Conservation (phyloP, 768 basidiomycete species). For the Boletus reticulatus region DNA sequence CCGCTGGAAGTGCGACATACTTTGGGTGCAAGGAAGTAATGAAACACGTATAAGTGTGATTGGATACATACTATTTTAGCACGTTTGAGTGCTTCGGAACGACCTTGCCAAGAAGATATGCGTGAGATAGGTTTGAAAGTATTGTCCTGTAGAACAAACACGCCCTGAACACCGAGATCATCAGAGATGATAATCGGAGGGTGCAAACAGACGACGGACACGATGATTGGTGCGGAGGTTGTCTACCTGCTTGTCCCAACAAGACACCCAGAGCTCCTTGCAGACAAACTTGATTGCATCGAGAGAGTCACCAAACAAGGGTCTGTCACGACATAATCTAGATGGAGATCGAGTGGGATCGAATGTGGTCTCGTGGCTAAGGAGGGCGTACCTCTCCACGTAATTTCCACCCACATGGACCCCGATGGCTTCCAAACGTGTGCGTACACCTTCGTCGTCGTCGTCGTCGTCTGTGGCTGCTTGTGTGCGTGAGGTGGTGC, state of each 20-base stretch:
- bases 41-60: background rate
- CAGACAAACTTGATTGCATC: constrained; percentile 95
- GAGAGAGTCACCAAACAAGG: constrained; percentile 77
- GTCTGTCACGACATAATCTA: constrained; percentile 75
- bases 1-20: constrained; percentile 82
- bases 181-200: background rate
- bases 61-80: constrained; percentile 62
- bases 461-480: constrained; percentile 54
- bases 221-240: constrained; percentile 94
- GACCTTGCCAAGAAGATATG: constrained; percentile 78
- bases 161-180: constrained; percentile 34
- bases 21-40: constrained; percentile 26
- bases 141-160: constrained; percentile 93
- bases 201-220: constrained; percentile 42
- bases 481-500: constrained; percentile 21
- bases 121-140: constrained; percentile 82
- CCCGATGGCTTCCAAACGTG: constrained; percentile 79
- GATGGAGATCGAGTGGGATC: background rate
- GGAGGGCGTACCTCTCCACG: constrained; percentile 64
- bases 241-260: constrained; percentile 80
- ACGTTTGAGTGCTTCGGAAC: constrained; percentile 65
- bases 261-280: constrained; percentile 91
- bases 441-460: constrained; percentile 69
- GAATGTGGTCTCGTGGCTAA: background rate
- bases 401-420: constrained; percentile 84